Evolutionary conservation across 2,329 filamentous ascomycete genomes (phyloP).

Genomic region (Sarocladiaceae sp.): DNA sequence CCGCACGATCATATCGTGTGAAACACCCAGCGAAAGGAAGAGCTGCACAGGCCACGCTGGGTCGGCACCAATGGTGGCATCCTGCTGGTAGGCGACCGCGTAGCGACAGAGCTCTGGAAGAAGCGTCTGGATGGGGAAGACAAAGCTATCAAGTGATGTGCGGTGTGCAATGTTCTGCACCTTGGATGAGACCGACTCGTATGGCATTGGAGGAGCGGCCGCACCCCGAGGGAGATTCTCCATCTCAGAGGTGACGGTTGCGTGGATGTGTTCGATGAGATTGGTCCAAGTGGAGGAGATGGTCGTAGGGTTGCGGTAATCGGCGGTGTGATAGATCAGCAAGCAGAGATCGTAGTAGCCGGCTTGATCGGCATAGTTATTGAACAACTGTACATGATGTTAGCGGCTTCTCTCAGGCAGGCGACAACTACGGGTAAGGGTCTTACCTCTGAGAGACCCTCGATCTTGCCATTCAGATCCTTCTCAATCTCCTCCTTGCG

Average conservation of each 20-base stretch:
- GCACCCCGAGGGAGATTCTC: slow-evolving; percentile 28
- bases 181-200: slow-evolving; percentile 61
- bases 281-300: slow-evolving; percentile 81
- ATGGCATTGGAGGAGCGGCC: slow-evolving; percentile 46
- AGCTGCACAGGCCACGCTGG: slow-evolving; percentile 51
- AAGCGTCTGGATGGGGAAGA: slow-evolving; percentile 57
- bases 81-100: slow-evolving; percentile 51
- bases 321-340: slow-evolving; percentile 84
- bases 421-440: not conserved
- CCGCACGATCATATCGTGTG: slow-evolving; percentile 49
- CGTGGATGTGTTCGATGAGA: slow-evolving; percentile 67
- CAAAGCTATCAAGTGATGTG: slow-evolving; percentile 57
- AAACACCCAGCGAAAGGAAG: slow-evolving; percentile 50
- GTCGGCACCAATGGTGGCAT: slow-evolving; percentile 50
- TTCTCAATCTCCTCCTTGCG: slow-evolving; percentile 58
- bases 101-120: slow-evolving; percentile 59
- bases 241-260: slow-evolving; percentile 40
- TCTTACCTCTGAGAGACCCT: slow-evolving; percentile 68
- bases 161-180: slow-evolving; percentile 60
- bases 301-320: slow-evolving; percentile 81
- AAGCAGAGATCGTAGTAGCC: slow-evolving; percentile 92
- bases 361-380: slow-evolving; percentile 82
- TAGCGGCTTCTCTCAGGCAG: not conserved
- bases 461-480: slow-evolving; percentile 70
- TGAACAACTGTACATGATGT: slow-evolving; percentile 63